Base-by-base conservation (phyloP, 495 filamentous ascomycete species). In the Paragyromitra xinjiangensis region DNA sequence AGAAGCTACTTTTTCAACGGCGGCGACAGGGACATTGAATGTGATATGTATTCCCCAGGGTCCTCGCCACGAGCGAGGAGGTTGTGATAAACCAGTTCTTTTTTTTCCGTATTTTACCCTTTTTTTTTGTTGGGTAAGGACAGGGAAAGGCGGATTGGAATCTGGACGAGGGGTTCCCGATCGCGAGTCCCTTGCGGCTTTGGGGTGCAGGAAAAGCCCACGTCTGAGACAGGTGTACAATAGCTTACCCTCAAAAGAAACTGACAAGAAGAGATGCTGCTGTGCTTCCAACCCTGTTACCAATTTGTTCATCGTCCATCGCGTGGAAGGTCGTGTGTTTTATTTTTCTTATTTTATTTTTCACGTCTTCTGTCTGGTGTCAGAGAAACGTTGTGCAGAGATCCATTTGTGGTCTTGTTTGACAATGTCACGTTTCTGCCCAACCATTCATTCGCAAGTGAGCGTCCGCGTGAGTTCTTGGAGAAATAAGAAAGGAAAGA, bases 11-110 rank as follows among this genome's bases (percentile, higher is more conserved):
- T 68, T 55, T 51, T 40, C 64, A 68, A 48, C 51, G 64, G 51
- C 53, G 64, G 51, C 44, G 44, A 48, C 64, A 68, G 64, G 64
- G 64, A 62, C 71, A 40, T 42, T 59, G 64, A 69, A 74, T 74
- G 64, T 69, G 71, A 74, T 74, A 68, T 74, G 64, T 74, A 67
- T 73, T 68, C 64, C 51, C 44, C 64, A 75, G 72, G 72, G 72
- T 74, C 55, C 64, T 69, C 65, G 29, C 66, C 53, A 69, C 34
- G 55, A 24, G 9, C 9, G 55, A 34, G 11, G 12, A 48, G 11
- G 44, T 48, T 12, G 26, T 24, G 9, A 58, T 7, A 29, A 58
- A 19, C 22, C 55, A 29, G 22, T 26, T 58, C 19, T 53, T 29
- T 58, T 58, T 58, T 34, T 3, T 9, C n/a, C n/a, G 14, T 19